Conservation (phyloP, 148 eudicot genomes). For the Spergularia marina region DNA sequence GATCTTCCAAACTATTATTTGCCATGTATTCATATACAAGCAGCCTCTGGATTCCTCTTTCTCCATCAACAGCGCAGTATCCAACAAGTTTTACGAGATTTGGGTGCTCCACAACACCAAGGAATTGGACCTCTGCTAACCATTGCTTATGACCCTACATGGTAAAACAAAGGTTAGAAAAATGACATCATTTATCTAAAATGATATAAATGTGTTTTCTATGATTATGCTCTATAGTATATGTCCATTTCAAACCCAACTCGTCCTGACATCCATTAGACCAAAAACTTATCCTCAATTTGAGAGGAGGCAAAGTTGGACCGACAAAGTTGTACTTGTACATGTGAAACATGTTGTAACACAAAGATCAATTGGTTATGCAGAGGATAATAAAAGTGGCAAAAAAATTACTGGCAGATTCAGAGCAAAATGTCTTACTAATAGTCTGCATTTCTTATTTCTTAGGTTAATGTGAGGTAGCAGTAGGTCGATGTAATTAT, state of each 20-base stretch:
- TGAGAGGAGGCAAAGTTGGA: no score
- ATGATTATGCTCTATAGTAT: neutral
- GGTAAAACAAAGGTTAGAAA: neutral
- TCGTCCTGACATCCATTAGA: no score
- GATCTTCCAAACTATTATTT: conserved; percentile 82
- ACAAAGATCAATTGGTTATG: no score
- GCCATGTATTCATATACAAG: conserved; percentile 85
- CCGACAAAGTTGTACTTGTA: no score
- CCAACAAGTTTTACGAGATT: conserved; percentile 84
- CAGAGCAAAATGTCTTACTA: no score
- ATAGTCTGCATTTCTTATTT: no score
- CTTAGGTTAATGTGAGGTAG: no score
- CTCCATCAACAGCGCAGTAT: conserved; percentile 76
- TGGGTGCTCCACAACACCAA: conserved; percentile 81
- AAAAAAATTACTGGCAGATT: no score
- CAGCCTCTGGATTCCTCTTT: conserved; percentile 72
- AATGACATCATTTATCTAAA: neutral
- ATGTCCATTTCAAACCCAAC: neutral
- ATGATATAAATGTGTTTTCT: neutral
- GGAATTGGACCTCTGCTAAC: conserved; percentile 86
- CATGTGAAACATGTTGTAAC: no score
- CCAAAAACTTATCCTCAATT: no score
- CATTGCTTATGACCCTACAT: conserved; percentile 90
- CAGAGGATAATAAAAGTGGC: no score
- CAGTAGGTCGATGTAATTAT: no score